Conservation (phyloP, 257 asterid genomes). For the Solanum sejunctum region DNA sequence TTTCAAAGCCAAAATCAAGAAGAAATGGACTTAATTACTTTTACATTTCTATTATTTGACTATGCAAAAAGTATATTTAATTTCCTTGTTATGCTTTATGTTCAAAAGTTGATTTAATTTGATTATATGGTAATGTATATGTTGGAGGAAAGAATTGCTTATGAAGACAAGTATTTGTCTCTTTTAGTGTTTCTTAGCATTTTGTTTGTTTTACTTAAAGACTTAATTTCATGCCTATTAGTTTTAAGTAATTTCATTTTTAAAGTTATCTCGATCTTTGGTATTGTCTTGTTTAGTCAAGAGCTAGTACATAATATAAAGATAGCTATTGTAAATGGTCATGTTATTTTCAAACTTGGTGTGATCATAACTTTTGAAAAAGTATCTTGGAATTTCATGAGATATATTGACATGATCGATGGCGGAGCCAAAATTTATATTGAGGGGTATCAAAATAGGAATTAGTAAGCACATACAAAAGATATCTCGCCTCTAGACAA, state of each 20-base stretch:
- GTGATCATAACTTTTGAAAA: background rate
- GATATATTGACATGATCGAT: background rate
- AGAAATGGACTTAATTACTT: constrained; percentile 12
- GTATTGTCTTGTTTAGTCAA: too few species aligned
- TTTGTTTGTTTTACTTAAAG: background rate
- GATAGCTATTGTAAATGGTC: background rate
- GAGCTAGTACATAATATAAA: background rate
- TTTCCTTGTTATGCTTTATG: background rate
- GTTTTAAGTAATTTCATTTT: too few species aligned
- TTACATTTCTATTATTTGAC: background rate
- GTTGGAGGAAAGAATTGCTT: background rate
- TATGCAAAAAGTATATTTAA: background rate
- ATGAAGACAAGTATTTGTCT: background rate
- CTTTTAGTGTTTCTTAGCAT: background rate
- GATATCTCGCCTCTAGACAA: too few species aligned
- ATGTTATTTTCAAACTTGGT: background rate
- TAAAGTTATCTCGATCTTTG: too few species aligned
- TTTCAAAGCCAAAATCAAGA: constrained; percentile 28
- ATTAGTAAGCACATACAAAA: too few species aligned
- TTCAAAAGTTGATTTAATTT: background rate
- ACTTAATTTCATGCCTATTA: background rate
- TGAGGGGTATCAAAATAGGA: too few species aligned
- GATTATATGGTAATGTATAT: background rate
- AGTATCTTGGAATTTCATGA: background rate
- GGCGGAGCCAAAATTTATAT: too few species aligned